These are phyloP conservation scores for Sporothrix schenckii DNA, from an alignment of 2,329 filamentous ascomycete genomes.

Conservation along the genomic window DNA sequence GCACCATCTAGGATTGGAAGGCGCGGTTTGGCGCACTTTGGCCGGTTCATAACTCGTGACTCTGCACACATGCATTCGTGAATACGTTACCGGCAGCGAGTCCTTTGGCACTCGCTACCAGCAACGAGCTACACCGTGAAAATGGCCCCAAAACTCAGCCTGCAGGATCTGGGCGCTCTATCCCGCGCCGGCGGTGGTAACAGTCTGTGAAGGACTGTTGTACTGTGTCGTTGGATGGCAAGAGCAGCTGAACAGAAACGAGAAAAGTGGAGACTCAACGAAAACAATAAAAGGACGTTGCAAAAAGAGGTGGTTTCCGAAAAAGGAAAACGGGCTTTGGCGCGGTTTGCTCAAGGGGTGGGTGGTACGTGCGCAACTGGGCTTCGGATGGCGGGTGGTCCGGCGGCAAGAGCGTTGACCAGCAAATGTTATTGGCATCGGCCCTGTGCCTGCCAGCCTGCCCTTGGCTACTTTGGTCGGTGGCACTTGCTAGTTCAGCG, in stretches of 20 bases:
- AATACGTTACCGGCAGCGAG: not conserved
- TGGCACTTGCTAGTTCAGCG: slow-evolving; percentile 11
- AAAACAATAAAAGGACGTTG: slow-evolving; percentile 6
- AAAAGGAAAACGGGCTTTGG: slow-evolving; percentile 12
- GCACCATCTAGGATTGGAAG: not conserved
- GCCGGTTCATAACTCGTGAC: too few relatives aligned
- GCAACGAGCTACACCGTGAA: not conserved
- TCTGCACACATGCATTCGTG: too few relatives aligned
- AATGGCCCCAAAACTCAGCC: not conserved
- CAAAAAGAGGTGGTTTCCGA: not conserved
- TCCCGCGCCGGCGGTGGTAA: not conserved
- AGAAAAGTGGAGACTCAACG: not conserved
- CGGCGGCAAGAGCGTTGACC: slow-evolving; percentile 19
- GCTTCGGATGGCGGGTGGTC: not conserved
- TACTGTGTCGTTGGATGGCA: slow-evolving; percentile 9
- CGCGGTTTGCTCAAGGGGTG: not conserved
- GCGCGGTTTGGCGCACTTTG: not conserved
- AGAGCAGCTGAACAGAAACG: slow-evolving; percentile 20
- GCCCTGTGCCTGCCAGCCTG: too few relatives aligned
- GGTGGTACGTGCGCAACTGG: not conserved
- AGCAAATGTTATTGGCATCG: not conserved
- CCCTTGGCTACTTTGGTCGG: not conserved
- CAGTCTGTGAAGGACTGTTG: too few relatives aligned
- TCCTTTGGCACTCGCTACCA: slow-evolving; percentile 13
- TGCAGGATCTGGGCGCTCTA: slow-evolving; percentile 21